Base-by-base conservation (phyloP, 306 rosid species). In the Clitoria ternatea region DNA sequence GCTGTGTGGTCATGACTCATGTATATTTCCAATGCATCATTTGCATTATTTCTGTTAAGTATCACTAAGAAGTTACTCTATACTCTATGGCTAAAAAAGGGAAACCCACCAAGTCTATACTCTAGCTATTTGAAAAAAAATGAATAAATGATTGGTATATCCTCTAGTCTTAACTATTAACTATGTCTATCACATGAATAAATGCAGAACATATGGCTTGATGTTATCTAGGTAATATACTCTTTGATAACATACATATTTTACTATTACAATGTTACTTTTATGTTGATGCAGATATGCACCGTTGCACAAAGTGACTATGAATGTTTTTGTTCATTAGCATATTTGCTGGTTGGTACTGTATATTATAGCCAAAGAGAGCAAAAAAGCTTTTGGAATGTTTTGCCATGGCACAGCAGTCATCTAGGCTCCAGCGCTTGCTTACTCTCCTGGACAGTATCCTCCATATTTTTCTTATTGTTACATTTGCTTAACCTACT, bases 381-480 rank as follows among this genome's bases (percentile, higher is more conserved):
- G 71, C 61, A 20, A 52, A 30, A 53, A 56, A 79, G 71, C 63
- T 5, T 69, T 76, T 83, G 91, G 91, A 85, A 92, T 92, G 98
- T 83, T 80, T 86, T 42, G 85, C 86, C 61, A 89, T 89, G 97
- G 98, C 98, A 63, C 96, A 88, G 70, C 97, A 93, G 85, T 90
- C 98, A 66, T 90, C 98, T 43, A 96, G 98, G 78, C 97, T 94
- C 75, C 92, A 94, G 81, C 98, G 98, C 76, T 85, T 94, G 56
- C 98, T 94, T 54, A 94, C 97, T 77, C 96, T 94, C 33, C 82
- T 94, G 87, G 98, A 94, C 82, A 89, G 98, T 90, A 94, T 88
- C 96, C 97, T 85, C 32, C 48, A 19, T 73, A 26, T 43, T 50
- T 39, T 82, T 23, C 40, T 26, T 18, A 18, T 32, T 23, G 36